A percentile compares a stretch with the other conserved stretches of the same genome.
Conservation (phyloP, 1,284 basidiomycete genomes). For the Trichosporon sp. region DNA sequence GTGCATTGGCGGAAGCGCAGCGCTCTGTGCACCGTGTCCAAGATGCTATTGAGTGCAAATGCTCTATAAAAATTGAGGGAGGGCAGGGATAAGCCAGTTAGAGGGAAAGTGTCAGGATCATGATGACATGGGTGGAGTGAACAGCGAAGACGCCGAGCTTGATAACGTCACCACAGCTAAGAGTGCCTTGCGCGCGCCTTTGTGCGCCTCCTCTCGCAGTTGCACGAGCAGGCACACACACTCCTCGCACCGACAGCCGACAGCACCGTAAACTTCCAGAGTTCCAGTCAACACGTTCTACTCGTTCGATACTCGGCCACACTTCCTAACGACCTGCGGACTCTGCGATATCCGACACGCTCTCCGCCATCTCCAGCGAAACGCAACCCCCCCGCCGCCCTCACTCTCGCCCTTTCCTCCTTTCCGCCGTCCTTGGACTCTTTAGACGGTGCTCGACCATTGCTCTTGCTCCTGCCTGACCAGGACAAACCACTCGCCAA, state of each 20-base stretch:
- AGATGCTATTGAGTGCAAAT: too few relatives aligned
- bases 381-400: neutral
- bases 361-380: neutral
- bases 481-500: neutral
- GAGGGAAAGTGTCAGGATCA: too few relatives aligned
- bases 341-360: neutral
- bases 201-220: neutral
- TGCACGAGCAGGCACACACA: neutral
- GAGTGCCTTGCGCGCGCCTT: slow-evolving; percentile 11
- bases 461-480: too few relatives aligned
- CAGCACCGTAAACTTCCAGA: neutral
- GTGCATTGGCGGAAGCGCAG: too few relatives aligned
- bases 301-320: neutral
- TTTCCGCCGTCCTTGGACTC: neutral
- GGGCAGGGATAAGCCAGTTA: too few relatives aligned
- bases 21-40: too few relatives aligned
- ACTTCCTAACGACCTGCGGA: neutral
- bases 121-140: too few relatives aligned
- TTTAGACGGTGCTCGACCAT: too few relatives aligned
- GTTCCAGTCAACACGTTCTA: neutral
- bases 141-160: neutral
- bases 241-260: too few relatives aligned
- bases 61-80: too few relatives aligned
- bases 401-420: neutral
- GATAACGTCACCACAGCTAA: neutral